Conservation (phyloP, 1,284 basidiomycete genomes). For the Leccinum griseonigrum region DNA sequence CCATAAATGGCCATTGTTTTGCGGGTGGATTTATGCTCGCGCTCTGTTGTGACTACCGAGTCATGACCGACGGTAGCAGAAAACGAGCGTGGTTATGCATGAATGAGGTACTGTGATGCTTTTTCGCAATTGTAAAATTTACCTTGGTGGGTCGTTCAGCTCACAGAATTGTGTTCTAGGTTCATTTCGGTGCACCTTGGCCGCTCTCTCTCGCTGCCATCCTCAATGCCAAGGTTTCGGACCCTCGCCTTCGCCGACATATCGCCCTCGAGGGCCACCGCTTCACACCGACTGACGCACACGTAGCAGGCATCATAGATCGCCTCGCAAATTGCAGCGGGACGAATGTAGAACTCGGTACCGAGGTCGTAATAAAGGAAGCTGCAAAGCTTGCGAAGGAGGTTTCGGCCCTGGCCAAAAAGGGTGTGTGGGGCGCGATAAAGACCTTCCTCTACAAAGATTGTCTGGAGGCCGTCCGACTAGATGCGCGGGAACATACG, state of each 20-base stretch:
- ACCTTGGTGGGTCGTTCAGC: neutral
- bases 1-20: conserved; percentile 91
- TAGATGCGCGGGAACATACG: conserved; percentile 31
- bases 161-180: conserved; percentile 38
- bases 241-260: conserved; percentile 64
- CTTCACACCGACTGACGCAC: conserved; percentile 76
- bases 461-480: conserved; percentile 39
- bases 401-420: conserved; percentile 46
- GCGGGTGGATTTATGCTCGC: conserved; percentile 84
- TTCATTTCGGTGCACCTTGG: conserved; percentile 81
- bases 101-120: conserved; percentile 69
- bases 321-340: conserved; percentile 52
- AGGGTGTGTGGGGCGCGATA: conserved; percentile 67
- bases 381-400: conserved; percentile 57
- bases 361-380: conserved; percentile 58
- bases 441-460: conserved; percentile 52
- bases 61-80: conserved; percentile 81
- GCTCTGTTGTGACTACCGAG: conserved; percentile 84
- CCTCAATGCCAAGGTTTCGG: conserved; percentile 64
- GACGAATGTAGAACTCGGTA: conserved; percentile 36
- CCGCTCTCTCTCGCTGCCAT: conserved; percentile 72
- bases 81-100: conserved; percentile 85
- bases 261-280: conserved; percentile 83
- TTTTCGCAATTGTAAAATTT: neutral
- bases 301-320: conserved; percentile 71